These are phyloP conservation scores for Rosa hybrid DNA, from an alignment of 331 rosid species.

Conservation along the genomic window DNA sequence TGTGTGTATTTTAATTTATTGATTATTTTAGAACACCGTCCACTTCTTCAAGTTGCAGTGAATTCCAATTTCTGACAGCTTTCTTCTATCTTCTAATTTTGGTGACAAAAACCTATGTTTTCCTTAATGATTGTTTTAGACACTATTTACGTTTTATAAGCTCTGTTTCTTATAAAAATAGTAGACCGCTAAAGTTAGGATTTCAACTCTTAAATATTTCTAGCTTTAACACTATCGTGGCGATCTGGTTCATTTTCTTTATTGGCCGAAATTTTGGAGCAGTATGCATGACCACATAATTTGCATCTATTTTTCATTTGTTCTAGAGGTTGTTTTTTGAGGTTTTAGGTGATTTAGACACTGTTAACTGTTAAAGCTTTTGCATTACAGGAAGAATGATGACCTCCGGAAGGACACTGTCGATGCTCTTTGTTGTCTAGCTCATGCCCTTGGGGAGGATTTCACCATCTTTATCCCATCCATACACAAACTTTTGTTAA, in stretches of 20 bases:
- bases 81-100: not conserved
- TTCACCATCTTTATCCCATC: conserved; percentile 93
- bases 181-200: conserved; percentile 1
- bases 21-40: not conserved
- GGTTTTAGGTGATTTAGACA: not conserved
- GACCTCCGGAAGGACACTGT: conserved; percentile 89
- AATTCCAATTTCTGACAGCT: conserved; percentile 1
- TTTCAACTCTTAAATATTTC: not conserved
- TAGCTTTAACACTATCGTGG: not conserved
- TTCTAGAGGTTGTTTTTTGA: not conserved
- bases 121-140: not conserved
- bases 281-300: not conserved
- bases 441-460: conserved; percentile 98
- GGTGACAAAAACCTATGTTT: not conserved
- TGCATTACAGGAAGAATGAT: conserved; percentile 66
- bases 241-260: not conserved
- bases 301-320: not conserved
- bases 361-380: conserved; percentile 19
- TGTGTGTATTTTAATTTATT: not conserved
- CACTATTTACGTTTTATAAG: not conserved
- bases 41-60: not conserved
- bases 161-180: not conserved
- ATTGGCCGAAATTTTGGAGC: not conserved
- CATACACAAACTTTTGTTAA: conserved; percentile 77
- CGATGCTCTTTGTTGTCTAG: conserved; percentile 97